A percentile compares a stretch with the other conserved stretches of the same genome.
Evolutionary conservation across 495 filamentous ascomycete genomes (phyloP).

Genomic region (Chaetomium tenue): DNA sequence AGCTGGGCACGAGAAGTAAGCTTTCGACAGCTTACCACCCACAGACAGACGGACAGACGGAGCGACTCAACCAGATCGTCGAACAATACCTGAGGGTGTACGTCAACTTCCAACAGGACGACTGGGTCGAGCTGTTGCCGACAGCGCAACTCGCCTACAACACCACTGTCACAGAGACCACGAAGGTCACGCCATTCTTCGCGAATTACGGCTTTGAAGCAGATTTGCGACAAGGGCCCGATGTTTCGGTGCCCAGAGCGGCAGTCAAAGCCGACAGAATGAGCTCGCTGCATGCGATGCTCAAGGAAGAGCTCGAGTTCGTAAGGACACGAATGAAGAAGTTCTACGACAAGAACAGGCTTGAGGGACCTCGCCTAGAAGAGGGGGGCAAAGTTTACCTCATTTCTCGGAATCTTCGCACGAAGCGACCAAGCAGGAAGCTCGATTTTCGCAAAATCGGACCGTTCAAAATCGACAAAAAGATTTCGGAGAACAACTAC

Average conservation of each 20-base stretch:
- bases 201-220: not conserved
- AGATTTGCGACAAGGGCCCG: not conserved
- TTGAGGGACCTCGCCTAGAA: slow-evolving; percentile 8
- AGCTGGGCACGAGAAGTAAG: not conserved
- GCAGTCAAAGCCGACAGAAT: not conserved
- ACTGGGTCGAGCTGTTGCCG: too few relatives aligned
- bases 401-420: slow-evolving; percentile 4
- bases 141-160: not conserved
- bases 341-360: slow-evolving; percentile 6
- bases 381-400: slow-evolving; percentile 11
- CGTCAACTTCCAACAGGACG: too few relatives aligned
- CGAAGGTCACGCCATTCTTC: not conserved
- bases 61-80: too few relatives aligned
- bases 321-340: slow-evolving; percentile 1
- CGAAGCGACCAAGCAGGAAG: slow-evolving; percentile 4
- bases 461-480: not conserved
- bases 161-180: not conserved
- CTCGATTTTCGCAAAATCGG: slow-evolving; percentile 1
- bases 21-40: not conserved
- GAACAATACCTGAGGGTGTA: too few relatives aligned
- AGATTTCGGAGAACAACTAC: not conserved
- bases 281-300: not conserved
- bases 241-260: not conserved
- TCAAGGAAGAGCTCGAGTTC: slow-evolving; percentile 8
- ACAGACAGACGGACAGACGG: too few relatives aligned